A percentile compares a stretch with the other conserved stretches of the same genome.
Conservation (phyloP, 2,329 filamentous ascomycete genomes). For the Aspergillus udagawae region DNA sequence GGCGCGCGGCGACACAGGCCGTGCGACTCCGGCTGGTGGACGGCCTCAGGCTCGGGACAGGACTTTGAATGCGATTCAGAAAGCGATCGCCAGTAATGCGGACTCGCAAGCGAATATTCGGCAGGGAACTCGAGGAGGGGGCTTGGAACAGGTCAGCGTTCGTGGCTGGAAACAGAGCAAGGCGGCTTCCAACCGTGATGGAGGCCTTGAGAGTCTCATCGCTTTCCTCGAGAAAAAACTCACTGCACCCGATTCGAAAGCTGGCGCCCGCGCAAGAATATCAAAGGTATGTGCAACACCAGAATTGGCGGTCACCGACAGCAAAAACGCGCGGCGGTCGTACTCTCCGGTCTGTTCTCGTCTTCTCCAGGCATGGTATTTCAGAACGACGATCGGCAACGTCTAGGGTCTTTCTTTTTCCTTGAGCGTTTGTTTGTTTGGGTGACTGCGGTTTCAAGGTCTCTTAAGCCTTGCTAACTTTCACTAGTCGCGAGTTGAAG, state of each 20-base stretch:
- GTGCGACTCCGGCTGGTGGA: constrained; percentile 16
- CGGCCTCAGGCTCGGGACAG: constrained; percentile 26
- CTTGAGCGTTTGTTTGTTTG: constrained; percentile 32
- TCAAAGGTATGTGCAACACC: constrained; percentile 69
- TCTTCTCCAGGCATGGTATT: constrained; percentile 38
- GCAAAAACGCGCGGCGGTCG: constrained; percentile 28
- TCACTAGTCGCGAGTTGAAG: constrained; percentile 65
- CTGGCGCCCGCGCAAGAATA: constrained; percentile 57
- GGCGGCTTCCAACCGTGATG: constrained; percentile 61
- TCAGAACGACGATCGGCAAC: constrained; percentile 40
- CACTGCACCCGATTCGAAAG: constrained; percentile 48
- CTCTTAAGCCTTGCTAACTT: constrained; percentile 62
- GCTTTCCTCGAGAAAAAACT: constrained; percentile 70
- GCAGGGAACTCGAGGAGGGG: constrained; percentile 27
- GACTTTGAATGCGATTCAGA: constrained; percentile 34
- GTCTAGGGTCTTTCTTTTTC: constrained; percentile 15
- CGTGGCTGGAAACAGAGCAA: constrained; percentile 66
- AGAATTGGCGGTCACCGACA: constrained; percentile 40
- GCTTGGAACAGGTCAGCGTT: constrained; percentile 42
- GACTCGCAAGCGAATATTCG: constrained; percentile 38
- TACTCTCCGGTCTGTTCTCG: constrained; percentile 37
- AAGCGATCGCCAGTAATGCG: constrained; percentile 29
- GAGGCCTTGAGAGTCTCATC: constrained; percentile 62
- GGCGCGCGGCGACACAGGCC: constrained; percentile 28
- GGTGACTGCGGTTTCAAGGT: constrained; percentile 41